Percentiles rank a stretch among this genome's conserved stretches.
These are phyloP conservation scores for Geranomyces variabilis DNA, from an alignment of 192 early-diverging fungal genomes.

Conservation along the genomic window DNA sequence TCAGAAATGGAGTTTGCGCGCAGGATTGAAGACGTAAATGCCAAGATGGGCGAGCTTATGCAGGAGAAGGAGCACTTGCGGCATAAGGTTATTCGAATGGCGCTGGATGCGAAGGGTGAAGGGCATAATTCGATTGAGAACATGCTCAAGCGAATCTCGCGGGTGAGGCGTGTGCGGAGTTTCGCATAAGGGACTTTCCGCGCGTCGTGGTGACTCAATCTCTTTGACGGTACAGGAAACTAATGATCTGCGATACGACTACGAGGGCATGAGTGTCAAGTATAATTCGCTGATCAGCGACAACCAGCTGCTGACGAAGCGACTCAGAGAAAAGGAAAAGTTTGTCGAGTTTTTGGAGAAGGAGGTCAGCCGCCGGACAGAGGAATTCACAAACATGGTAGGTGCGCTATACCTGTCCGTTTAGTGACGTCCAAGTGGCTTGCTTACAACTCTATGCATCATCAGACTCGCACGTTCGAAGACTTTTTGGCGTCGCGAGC, in stretches of 20 bases:
- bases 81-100: slow-evolving; percentile 67
- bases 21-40: slow-evolving; percentile 42
- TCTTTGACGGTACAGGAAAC: slow-evolving; percentile 45
- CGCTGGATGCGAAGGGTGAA: slow-evolving; percentile 62
- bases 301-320: slow-evolving; percentile 46
- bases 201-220: not conserved
- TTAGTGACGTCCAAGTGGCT: not conserved
- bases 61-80: slow-evolving; percentile 66
- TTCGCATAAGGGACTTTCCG: not conserved
- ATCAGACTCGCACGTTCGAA: slow-evolving; percentile 62
- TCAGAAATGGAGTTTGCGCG: slow-evolving; percentile 54
- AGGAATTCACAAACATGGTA: slow-evolving; percentile 59
- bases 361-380: slow-evolving; percentile 52
- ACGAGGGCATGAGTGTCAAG: slow-evolving; percentile 52
- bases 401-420: slow-evolving; percentile 4
- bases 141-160: slow-evolving; percentile 62
- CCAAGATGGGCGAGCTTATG: slow-evolving; percentile 44
- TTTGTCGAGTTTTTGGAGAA: slow-evolving; percentile 58
- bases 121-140: slow-evolving; percentile 65
- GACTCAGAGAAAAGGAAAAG: slow-evolving; percentile 57
- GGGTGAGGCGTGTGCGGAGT: slow-evolving; percentile 24
- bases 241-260: slow-evolving; percentile 49
- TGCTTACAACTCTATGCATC: too few relatives aligned
- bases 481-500: slow-evolving; percentile 57
- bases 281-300: slow-evolving; percentile 49